Percentiles rank a stretch among this genome's conserved stretches.
phyloP scores from a whole-genome alignment of 371 early-diverging fungal species.

The Thermomucor indicae-seudaticae region DNA sequence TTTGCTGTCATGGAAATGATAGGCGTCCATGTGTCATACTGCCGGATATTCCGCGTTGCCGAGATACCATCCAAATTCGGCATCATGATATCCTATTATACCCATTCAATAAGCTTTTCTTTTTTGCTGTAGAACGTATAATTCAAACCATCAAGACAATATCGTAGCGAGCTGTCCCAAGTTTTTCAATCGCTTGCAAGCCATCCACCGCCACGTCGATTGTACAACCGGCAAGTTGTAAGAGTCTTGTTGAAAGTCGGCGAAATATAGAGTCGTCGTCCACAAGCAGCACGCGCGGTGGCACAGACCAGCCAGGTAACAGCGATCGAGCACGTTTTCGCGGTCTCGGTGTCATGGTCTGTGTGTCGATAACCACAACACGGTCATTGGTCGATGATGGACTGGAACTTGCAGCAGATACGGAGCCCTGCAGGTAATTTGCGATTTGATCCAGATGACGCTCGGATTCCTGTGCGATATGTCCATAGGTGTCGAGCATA shows the following conservation, averaged over 20 bases:
- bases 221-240: conserved; percentile 69
- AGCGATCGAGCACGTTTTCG: too few species aligned
- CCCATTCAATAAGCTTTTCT: too few species aligned
- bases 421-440: too few species aligned
- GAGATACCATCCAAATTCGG: conserved; percentile 71
- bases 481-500: conserved; percentile 8
- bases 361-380: too few species aligned
- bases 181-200: conserved; percentile 62
- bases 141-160: conserved; percentile 68
- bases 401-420: too few species aligned
- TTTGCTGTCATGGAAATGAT: conserved; percentile 80
- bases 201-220: conserved; percentile 77
- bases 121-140: too few species aligned
- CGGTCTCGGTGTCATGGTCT: too few species aligned
- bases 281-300: conserved; percentile 65
- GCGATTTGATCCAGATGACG: conserved; percentile 11
- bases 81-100: conserved; percentile 77
- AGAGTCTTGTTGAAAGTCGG: conserved; percentile 54
- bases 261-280: conserved; percentile 74
- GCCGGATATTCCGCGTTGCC: conserved; percentile 69
- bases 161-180: conserved; percentile 63
- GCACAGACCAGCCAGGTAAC: too few species aligned
- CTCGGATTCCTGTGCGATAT: conserved; percentile 4
- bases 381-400: too few species aligned
- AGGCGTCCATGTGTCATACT: conserved; percentile 65